A percentile compares a stretch with the other conserved stretches of the same genome.
Conservation (phyloP, 768 basidiomycete genomes). For the Leccinum variicolor region DNA sequence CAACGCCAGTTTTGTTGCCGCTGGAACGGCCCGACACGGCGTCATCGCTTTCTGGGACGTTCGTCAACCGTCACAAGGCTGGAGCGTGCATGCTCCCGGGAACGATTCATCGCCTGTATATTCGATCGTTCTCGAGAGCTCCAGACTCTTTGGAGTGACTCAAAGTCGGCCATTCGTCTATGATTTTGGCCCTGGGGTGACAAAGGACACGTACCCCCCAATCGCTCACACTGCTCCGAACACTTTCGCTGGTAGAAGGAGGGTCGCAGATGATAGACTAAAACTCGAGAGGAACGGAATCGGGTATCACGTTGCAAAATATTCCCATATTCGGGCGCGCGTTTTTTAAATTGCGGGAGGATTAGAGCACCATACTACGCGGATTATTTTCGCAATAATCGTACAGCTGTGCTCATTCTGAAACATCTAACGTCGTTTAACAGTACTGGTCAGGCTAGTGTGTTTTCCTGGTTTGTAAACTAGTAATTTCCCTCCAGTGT, state of each 20-base stretch:
- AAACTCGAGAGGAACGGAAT: slow-evolving; percentile 35
- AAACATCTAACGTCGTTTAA: background rate
- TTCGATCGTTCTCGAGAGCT: slow-evolving; percentile 67
- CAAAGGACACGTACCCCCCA: slow-evolving; percentile 51
- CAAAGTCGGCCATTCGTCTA: slow-evolving; percentile 75
- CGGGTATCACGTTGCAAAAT: slow-evolving; percentile 53
- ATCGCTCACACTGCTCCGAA: slow-evolving; percentile 24
- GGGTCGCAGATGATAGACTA: slow-evolving; percentile 18
- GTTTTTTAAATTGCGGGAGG: slow-evolving; percentile 2
- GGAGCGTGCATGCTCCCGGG: slow-evolving; percentile 78
- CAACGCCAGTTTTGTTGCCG: slow-evolving; percentile 59
- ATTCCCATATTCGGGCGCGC: slow-evolving; percentile 31
- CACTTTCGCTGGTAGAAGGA: slow-evolving; percentile 16
- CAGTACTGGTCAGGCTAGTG: background rate
- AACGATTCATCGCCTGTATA: slow-evolving; percentile 82
- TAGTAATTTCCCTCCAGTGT: background rate
- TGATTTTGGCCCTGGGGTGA: slow-evolving; percentile 72
- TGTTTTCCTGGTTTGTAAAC: background rate
- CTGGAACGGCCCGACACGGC: slow-evolving; percentile 73
- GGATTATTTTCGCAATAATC: background rate
- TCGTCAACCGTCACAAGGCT: slow-evolving; percentile 56
- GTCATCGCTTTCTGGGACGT: slow-evolving; percentile 84
- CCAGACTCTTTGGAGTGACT: slow-evolving; percentile 75
- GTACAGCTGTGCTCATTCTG: background rate
- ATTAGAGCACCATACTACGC: background rate